Evolutionary conservation across 495 filamentous ascomycete species (phyloP), one percentile per base, ranked within the genome.

Genomic region (Oleoguttula mirabilis): DNA sequence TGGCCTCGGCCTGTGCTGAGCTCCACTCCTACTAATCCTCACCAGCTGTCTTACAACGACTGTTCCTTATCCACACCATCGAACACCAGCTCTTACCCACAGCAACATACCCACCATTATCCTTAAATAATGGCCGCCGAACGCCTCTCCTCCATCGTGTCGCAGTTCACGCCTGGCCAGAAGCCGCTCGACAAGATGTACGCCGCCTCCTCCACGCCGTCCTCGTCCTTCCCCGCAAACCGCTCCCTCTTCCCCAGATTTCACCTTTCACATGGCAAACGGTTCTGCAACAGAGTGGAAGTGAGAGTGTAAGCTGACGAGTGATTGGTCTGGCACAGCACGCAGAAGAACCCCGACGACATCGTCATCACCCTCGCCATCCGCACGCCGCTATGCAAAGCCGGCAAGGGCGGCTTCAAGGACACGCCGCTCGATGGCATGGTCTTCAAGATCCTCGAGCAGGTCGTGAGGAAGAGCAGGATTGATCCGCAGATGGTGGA

Each of bases 291-390:
- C 14, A 32, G n/a, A 14, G 32, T 17, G 7, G 25, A 28, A 7
- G 7, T 28, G 25, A n/a, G 12, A 7, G 32, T 12, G 32, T 5
- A 22, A 30, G 21, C 20, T 16, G 21, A 24, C 15, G 22, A 54
- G 33, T 36, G 49, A 16, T 41, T 23, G n/a, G n/a, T n/a, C n/a
- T 32, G 23, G 36, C 39, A 37, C 54, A 95, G 88, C 62, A 90
- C 84, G 16, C 79, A 83, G 44, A 88, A 95, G 69, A 92, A 88
- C 60, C 76, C 88, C 45, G 90, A 98, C 63, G 90, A 98, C 72
- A 72, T 95, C 14, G 90, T 98, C 48, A 90, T 98, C 58, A 78
- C 92, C 48, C 88, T 86, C 22, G 78, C 84, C 6, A 72, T 93
- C 41, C 84, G 87, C 32, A 94, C 87, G 14, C 80, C 87, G 25